phyloP scores from a whole-genome alignment of 1,284 basidiomycete genomes.

The Schizopora paradoxa region DNA sequence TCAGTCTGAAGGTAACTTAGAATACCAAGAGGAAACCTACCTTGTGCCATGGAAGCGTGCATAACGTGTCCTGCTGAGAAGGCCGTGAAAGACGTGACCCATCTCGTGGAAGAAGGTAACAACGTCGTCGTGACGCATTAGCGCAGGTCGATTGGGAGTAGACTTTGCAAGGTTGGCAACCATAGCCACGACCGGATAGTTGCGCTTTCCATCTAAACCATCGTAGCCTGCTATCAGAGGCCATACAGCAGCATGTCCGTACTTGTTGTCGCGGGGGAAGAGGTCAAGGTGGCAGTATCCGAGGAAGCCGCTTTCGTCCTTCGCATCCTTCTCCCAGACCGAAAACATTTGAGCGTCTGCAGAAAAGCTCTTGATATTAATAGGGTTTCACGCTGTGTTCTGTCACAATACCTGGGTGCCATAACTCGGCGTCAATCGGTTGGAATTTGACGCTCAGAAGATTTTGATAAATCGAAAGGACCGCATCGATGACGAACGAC shows the following conservation, averaged over 20 bases:
- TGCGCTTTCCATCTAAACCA: conserved; percentile 47
- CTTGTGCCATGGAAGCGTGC: conserved; percentile 75
- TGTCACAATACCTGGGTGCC: conserved; percentile 58
- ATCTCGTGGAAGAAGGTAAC: conserved; percentile 81
- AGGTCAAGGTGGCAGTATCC: conserved; percentile 84
- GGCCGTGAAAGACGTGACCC: conserved; percentile 84
- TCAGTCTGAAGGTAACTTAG: conserved; percentile 1
- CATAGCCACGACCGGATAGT: conserved; percentile 76
- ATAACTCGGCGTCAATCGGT: conserved; percentile 53
- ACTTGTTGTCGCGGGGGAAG: conserved; percentile 79
- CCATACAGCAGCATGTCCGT: conserved; percentile 86
- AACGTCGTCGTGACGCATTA: conserved; percentile 79
- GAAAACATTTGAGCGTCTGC: conserved; percentile 74
- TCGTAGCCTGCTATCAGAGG: conserved; percentile 59
- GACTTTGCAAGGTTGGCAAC: conserved; percentile 85
- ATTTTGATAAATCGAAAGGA: conserved; percentile 77
- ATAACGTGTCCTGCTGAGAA: conserved; percentile 69
- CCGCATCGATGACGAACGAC: conserved; percentile 69
- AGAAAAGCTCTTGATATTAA: neutral
- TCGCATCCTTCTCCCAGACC: conserved; percentile 75
- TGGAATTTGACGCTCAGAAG: conserved; percentile 71
- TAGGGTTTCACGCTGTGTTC: neutral
- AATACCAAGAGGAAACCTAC: conserved; percentile 26
- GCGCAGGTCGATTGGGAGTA: conserved; percentile 71
- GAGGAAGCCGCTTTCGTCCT: conserved; percentile 63